phyloP scores from a whole-genome alignment of 139 green algal genomes.

The Pleodorina starrii region DNA sequence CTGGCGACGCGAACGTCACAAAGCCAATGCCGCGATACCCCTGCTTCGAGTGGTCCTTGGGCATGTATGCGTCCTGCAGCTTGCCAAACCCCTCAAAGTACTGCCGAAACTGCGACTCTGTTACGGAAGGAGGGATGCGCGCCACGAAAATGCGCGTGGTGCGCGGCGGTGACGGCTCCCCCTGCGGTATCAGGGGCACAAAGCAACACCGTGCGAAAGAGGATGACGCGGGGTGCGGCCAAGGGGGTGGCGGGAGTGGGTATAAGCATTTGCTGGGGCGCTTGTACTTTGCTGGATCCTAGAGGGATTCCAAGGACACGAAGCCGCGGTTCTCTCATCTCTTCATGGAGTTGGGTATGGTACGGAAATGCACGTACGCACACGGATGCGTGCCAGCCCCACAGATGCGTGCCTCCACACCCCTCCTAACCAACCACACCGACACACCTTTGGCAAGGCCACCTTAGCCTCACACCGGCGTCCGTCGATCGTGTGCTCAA shows the following conservation, averaged over 20 bases:
- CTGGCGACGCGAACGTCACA: constrained; percentile 84
- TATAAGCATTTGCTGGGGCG: too few relatives aligned
- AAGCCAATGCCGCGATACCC: constrained; percentile 91
- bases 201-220: too few relatives aligned
- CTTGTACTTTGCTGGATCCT: too few relatives aligned
- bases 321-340: too few relatives aligned
- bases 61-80: constrained; percentile 93
- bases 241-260: too few relatives aligned
- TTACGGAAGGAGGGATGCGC: constrained; percentile 84
- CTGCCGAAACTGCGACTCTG: constrained; percentile 81
- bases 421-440: too few relatives aligned
- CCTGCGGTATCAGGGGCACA: constrained; percentile 38
- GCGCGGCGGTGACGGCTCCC: constrained; percentile 56
- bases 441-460: constrained; percentile 80
- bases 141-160: constrained; percentile 93
- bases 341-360: too few relatives aligned
- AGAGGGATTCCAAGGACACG: too few relatives aligned
- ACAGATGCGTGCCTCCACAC: too few relatives aligned
- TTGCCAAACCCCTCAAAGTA: constrained; percentile 91
- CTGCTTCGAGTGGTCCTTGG: constrained; percentile 84
- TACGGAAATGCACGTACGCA: too few relatives aligned
- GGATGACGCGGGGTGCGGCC: too few relatives aligned
- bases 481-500: constrained; percentile 81
- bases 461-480: constrained; percentile 85
- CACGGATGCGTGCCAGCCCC: too few relatives aligned